A percentile compares a stretch with the other conserved stretches of the same genome.
Evolutionary conservation across 1,284 basidiomycete genomes (phyloP).

Genomic region (Heimioporus punctisporus): DNA sequence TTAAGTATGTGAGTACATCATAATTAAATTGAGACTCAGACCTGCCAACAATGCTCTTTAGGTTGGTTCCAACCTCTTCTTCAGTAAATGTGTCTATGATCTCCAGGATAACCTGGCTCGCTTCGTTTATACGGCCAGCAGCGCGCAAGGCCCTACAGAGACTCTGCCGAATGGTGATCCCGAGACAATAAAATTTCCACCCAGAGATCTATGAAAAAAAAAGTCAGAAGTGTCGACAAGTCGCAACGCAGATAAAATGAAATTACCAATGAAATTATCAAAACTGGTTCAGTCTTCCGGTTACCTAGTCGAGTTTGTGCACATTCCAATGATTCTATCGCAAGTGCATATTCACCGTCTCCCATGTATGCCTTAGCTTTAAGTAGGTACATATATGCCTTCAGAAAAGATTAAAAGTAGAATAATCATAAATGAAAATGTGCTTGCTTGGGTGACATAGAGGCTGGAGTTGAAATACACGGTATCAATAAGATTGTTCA

Average conservation of each 20-base stretch:
- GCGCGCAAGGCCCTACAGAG: not conserved
- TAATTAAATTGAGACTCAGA: not conserved
- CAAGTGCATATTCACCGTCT: not conserved
- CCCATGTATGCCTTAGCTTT: not conserved
- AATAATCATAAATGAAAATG: not conserved
- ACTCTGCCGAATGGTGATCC: not conserved
- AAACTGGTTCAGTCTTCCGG: not conserved
- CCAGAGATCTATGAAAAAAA: constrained; percentile 1
- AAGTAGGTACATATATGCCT: constrained; percentile 5
- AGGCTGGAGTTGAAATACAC: not conserved
- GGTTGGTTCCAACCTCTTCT: not conserved
- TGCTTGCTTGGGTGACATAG: not conserved
- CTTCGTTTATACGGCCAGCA: not conserved
- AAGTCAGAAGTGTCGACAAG: rapidly evolving
- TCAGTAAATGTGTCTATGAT: not conserved
- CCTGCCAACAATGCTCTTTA: not conserved
- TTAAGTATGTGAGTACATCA: not conserved
- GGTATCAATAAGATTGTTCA: constrained; percentile 1
- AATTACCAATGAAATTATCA: constrained; percentile 1
- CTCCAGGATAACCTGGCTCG: not conserved
- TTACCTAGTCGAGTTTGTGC: not conserved
- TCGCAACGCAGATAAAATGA: rapidly evolving
- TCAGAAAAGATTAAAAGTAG: not conserved
- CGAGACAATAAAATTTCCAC: not conserved
- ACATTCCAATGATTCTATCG: not conserved